Evolutionary conservation across 2,329 filamentous ascomycete genomes (phyloP), one percentile per base, ranked within the genome.

Genomic region (Monosporascus sp.): DNA sequence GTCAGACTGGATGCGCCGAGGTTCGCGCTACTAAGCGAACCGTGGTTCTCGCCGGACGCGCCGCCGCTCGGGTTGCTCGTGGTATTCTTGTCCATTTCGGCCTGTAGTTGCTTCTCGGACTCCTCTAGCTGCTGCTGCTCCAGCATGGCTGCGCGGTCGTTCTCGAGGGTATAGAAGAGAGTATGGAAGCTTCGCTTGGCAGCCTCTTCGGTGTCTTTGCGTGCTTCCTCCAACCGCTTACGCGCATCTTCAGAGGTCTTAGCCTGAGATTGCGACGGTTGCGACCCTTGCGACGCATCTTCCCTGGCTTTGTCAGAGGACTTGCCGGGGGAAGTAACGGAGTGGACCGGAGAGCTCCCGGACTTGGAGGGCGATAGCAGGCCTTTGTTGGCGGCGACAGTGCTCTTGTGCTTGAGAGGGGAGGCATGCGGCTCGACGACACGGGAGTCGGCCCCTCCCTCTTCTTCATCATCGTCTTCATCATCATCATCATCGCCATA

Each of bases 61-160:
- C 74, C 75, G 50, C 75, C 77, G 18, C 73, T 74, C 56, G 78
- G 77, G 58, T 74, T 75, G 54, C 74, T 75, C 55, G 74, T 75
- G 52, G 72, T 80, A 51, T 80, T 82, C 65, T 85, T 81, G 50
- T 92, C 91, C 79, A 96, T 94, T 72, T 99, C 94, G 15, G 92
- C 92, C 70, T 97, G 93, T 9, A 97, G 87, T 69, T 96, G 91
- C 68, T 95, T 88, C 70, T 99, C 94, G 1, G 95, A 91, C 70
- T 97, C 94, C 67, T 99, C 94, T 25, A 99, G 80, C 70, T 93
- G 90, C 70, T 97, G 91, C 72, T 99, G 94, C 70, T 99, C 94
- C 53, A 97, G 74, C 94, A 99, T 97, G 48, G 94, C 94, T 63
- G 93, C 90, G 52, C 90, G 84, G 68, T 99, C 94, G 68, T 93